Conservation (phyloP, 2,329 filamentous ascomycete species). For the Phoma sp. region DNA sequence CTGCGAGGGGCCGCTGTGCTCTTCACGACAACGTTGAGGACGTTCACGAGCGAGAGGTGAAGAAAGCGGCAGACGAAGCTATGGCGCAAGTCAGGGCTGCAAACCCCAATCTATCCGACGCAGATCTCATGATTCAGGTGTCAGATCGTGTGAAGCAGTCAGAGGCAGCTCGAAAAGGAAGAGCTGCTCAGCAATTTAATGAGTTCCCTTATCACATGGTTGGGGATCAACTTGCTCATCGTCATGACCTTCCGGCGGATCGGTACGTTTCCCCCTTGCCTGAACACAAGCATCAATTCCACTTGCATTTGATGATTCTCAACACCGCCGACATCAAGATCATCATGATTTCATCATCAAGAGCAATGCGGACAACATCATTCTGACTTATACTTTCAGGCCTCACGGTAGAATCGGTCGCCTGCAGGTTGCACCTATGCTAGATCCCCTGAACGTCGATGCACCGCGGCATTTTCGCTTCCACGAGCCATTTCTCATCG, state of each 20-base stretch:
- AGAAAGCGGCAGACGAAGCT: constrained; percentile 64
- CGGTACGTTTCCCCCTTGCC: constrained; percentile 5
- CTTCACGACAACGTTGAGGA: constrained; percentile 68
- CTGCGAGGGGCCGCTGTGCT: constrained; percentile 56
- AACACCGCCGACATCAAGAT: neutral
- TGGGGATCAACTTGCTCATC: constrained; percentile 20
- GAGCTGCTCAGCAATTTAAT: constrained; percentile 19
- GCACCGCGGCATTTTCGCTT: too few relatives aligned
- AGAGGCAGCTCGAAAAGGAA: constrained; percentile 34
- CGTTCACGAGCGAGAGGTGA: constrained; percentile 68
- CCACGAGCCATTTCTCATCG: too few relatives aligned
- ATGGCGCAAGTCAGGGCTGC: constrained; percentile 62
- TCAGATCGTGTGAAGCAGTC: constrained; percentile 58
- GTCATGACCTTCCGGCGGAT: neutral
- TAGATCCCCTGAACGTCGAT: too few relatives aligned
- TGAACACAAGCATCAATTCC: neutral
- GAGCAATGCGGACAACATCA: neutral
- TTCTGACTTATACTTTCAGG: neutral
- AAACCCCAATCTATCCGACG: constrained; percentile 66
- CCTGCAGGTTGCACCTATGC: too few relatives aligned
- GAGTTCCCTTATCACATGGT: constrained; percentile 34
- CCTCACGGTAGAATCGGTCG: neutral
- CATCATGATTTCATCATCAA: neutral
- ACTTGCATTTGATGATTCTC: too few relatives aligned
- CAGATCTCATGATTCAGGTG: constrained; percentile 63